Evolutionary conservation across 139 green algal genomes (phyloP).

Genomic region (Chlorella sp.): DNA sequence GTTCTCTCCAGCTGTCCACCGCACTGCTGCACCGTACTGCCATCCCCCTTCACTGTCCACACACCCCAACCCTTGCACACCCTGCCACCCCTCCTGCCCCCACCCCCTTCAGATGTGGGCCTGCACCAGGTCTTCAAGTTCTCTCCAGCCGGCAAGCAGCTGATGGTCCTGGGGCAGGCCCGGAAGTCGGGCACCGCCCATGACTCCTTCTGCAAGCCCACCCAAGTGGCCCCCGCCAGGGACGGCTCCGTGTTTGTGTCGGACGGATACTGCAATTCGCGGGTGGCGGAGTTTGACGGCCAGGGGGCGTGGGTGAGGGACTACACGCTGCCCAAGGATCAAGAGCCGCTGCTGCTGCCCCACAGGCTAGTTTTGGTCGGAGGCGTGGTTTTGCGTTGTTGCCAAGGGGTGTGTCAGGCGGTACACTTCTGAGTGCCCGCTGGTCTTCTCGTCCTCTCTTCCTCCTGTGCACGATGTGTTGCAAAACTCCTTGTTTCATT

Average conservation of each 20-base stretch:
- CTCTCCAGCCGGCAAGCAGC: slow-evolving; percentile 46
- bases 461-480: too few relatives aligned
- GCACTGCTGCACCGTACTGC: too few relatives aligned
- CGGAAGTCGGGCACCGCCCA: slow-evolving; percentile 54
- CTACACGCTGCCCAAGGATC: slow-evolving; percentile 18
- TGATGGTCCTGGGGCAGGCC: slow-evolving; percentile 64
- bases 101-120: slow-evolving; percentile 51
- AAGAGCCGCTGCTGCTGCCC: neutral
- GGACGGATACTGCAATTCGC: slow-evolving; percentile 77
- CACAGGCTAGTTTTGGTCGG: neutral
- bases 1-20: too few relatives aligned
- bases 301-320: slow-evolving; percentile 50
- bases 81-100: neutral
- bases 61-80: too few relatives aligned
- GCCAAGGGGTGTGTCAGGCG: too few relatives aligned
- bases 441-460: neutral
- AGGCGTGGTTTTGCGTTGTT: too few relatives aligned
- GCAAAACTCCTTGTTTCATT: too few relatives aligned
- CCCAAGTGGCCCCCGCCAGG: slow-evolving; percentile 71
- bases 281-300: slow-evolving; percentile 47
- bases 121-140: slow-evolving; percentile 78
- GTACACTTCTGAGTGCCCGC: too few relatives aligned
- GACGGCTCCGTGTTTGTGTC: slow-evolving; percentile 79
- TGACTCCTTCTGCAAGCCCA: slow-evolving; percentile 84
- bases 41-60: too few relatives aligned